Percentiles rank a stretch among this genome's conserved stretches.
Evolutionary conservation across 2,329 filamentous ascomycete genomes (phyloP).

Genomic region (Colletotrichum shisoi): DNA sequence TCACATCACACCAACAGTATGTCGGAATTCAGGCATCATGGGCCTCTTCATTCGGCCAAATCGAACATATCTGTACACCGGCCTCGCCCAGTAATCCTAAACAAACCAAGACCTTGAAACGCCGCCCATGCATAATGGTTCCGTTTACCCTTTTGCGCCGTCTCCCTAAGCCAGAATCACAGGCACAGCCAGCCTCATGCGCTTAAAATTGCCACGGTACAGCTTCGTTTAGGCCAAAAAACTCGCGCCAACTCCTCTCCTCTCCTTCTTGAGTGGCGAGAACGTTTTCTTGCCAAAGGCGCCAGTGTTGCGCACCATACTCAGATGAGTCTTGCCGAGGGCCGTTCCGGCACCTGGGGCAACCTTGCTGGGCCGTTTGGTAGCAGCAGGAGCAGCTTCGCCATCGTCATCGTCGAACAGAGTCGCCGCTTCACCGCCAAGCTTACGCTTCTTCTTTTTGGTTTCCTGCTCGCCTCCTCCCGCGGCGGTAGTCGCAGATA

Average conservation of each 20-base stretch:
- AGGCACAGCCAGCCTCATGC: constrained; percentile 1
- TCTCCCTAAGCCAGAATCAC: not conserved
- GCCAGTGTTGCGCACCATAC: constrained; percentile 49
- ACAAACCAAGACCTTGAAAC: constrained; percentile 7
- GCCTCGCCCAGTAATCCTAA: constrained; percentile 5
- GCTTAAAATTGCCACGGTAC: not conserved
- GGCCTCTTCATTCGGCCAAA: constrained; percentile 21
- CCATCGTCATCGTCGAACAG: constrained; percentile 74
- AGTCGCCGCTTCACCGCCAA: constrained; percentile 69
- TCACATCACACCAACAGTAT: not conserved
- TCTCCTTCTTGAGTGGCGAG: constrained; percentile 76
- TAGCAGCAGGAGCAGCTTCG: constrained; percentile 48
- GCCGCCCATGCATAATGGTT: constrained; percentile 30
- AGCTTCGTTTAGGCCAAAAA: constrained; percentile 57
- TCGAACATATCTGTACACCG: constrained; percentile 13
- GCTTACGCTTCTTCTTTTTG: constrained; percentile 76
- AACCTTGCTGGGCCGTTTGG: constrained; percentile 48
- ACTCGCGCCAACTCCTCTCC: constrained; percentile 68
- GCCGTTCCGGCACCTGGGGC: constrained; percentile 42
- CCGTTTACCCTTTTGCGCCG: constrained; percentile 9
- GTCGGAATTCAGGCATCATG: not conserved
- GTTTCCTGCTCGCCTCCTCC: constrained; percentile 51
- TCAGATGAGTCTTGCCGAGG: constrained; percentile 50
- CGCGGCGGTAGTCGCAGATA: constrained; percentile 42
- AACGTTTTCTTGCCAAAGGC: constrained; percentile 65